Evolutionary conservation across 2,329 filamentous ascomycete species (phyloP).

Genomic region (Aspergillus ustus): DNA sequence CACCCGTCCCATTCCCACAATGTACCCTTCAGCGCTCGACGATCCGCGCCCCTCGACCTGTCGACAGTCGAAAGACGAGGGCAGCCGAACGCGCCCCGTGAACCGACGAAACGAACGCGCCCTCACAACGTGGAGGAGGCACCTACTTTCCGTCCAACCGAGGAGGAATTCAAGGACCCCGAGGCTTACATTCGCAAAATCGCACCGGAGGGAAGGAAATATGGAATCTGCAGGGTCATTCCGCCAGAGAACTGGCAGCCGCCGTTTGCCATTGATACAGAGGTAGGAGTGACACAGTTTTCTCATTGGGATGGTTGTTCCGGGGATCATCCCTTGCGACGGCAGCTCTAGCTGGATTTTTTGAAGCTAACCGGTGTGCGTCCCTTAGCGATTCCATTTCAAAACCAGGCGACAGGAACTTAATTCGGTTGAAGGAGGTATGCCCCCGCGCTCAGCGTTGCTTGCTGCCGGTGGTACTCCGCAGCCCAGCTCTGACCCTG

Average conservation of each 20-base stretch:
- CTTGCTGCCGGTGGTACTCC: slow-evolving; percentile 35
- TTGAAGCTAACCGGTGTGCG: slow-evolving; percentile 24
- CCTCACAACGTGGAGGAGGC: slow-evolving; percentile 87
- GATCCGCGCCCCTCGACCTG: slow-evolving; percentile 75
- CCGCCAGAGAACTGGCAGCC: slow-evolving; percentile 94
- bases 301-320: slow-evolving; percentile 6
- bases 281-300: slow-evolving; percentile 62
- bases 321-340: slow-evolving; percentile 1
- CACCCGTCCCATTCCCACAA: slow-evolving; percentile 52
- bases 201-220: slow-evolving; percentile 79
- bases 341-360: not conserved
- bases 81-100: slow-evolving; percentile 75
- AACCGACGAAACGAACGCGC: slow-evolving; percentile 75
- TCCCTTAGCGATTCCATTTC: slow-evolving; percentile 85
- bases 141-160: slow-evolving; percentile 85
- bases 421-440: slow-evolving; percentile 98
- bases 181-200: slow-evolving; percentile 95
- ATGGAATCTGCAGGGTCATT: slow-evolving; percentile 93
- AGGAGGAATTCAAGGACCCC: slow-evolving; percentile 93
- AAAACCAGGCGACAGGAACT: slow-evolving; percentile 93
- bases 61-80: slow-evolving; percentile 90
- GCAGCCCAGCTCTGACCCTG: slow-evolving; percentile 44
- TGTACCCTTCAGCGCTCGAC: slow-evolving; percentile 67
- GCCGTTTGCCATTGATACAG: slow-evolving; percentile 92
- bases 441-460: slow-evolving; percentile 37